phyloP scores from a whole-genome alignment of 2,329 filamentous ascomycete genomes.

The Alternaria sp. region DNA sequence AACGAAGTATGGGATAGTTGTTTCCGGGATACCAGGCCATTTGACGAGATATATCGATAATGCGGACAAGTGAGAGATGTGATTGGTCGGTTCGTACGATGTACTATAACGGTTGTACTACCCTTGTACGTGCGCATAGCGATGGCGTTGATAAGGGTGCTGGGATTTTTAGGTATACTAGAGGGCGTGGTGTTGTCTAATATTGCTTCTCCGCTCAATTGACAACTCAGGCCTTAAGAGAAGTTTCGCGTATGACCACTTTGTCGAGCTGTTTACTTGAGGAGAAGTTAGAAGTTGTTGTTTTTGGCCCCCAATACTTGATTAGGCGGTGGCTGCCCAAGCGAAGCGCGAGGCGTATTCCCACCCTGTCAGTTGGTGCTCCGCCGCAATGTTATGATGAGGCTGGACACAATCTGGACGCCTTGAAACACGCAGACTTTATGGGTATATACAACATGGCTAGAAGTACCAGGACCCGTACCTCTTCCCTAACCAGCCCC shows the following conservation, averaged over 20 bases:
- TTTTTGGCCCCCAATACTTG: background rate
- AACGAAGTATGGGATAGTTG: constrained; percentile 99
- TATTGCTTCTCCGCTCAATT: background rate
- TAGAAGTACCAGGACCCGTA: background rate
- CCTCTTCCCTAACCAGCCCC: background rate
- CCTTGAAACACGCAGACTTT: background rate
- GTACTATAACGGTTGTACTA: background rate
- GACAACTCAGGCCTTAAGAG: too few relatives aligned
- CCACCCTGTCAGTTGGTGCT: background rate
- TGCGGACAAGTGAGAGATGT: background rate
- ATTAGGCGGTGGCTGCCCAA: background rate
- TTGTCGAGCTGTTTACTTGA: background rate
- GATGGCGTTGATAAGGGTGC: constrained; percentile 18
- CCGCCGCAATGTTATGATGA: background rate
- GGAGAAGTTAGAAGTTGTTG: background rate
- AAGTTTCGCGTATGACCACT: background rate
- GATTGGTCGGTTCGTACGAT: background rate
- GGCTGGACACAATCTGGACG: background rate
- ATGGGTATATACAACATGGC: background rate
- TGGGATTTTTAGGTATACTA: constrained; percentile 1
- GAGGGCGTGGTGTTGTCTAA: background rate
- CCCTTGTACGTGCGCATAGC: constrained; percentile 21
- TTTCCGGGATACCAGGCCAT: constrained; percentile 91
- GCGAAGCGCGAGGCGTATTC: constrained; percentile 1
- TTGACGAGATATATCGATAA: constrained; percentile 93